A percentile compares a stretch with the other conserved stretches of the same genome.
Conservation (phyloP, 208 protist species). For the Acanthamoeba royreba region DNA sequence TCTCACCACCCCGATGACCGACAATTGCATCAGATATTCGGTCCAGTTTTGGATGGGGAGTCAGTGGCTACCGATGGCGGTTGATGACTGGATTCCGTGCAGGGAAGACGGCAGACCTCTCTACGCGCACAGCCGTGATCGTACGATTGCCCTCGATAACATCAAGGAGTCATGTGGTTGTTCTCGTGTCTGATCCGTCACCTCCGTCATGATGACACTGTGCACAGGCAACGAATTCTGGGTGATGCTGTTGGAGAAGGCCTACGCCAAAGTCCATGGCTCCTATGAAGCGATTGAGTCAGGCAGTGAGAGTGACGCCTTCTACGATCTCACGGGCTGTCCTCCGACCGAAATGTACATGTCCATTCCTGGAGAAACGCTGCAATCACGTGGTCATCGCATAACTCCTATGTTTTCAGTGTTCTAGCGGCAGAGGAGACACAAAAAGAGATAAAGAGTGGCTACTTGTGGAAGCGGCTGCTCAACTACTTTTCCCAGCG, state of each 20-base stretch:
- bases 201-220: background rate
- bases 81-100: slow-evolving; percentile 43
- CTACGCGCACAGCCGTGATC: slow-evolving; percentile 36
- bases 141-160: too few species aligned
- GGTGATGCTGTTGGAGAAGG: slow-evolving; percentile 67
- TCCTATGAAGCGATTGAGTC: slow-evolving; percentile 53
- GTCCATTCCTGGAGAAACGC: too few species aligned
- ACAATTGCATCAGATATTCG: background rate
- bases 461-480: slow-evolving; percentile 18
- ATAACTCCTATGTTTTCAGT: background rate
- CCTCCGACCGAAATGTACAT: background rate
- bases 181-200: too few species aligned
- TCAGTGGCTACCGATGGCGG: background rate
- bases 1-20: background rate
- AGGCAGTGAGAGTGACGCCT: slow-evolving; percentile 15
- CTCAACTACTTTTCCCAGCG: background rate
- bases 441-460: slow-evolving; percentile 32
- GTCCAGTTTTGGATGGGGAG: slow-evolving; percentile 30
- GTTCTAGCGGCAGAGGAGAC: background rate
- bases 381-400: too few species aligned
- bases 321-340: slow-evolving; percentile 56
- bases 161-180: too few species aligned
- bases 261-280: slow-evolving; percentile 63
- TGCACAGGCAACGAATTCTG: slow-evolving; percentile 58
- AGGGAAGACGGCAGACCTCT: background rate